Conservation (phyloP, 2,329 filamentous ascomycete genomes). For the Ambrosiella cleistominuta region DNA sequence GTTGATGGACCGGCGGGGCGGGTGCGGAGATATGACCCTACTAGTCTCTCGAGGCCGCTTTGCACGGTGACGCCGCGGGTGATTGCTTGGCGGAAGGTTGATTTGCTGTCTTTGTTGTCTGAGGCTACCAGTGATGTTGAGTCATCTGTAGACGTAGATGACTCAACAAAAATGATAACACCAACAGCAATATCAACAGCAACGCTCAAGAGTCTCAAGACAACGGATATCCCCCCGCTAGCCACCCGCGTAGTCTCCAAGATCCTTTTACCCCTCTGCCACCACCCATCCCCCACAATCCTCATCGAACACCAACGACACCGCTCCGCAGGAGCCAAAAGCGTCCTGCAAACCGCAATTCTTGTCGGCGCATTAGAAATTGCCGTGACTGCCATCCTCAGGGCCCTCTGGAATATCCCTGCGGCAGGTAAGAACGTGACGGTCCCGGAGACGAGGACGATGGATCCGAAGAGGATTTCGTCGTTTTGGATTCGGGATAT, state of each 20-base stretch:
- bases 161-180: not conserved
- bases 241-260: constrained; percentile 4
- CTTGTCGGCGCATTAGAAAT: constrained; percentile 8
- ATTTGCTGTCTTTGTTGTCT: constrained; percentile 1
- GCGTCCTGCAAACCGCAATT: constrained; percentile 3
- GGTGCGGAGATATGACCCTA: not conserved
- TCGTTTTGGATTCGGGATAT: constrained; percentile 8
- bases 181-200: no score
- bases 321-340: not conserved
- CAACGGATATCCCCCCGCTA: constrained; percentile 5
- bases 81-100: constrained; percentile 5
- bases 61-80: constrained; percentile 3
- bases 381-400: constrained; percentile 1
- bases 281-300: not conserved
- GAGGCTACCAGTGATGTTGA: not conserved
- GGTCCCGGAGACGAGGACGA: not conserved
- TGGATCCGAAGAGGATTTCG: constrained; percentile 5
- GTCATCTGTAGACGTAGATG: not conserved
- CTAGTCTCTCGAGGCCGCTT: not conserved
- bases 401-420: not conserved
- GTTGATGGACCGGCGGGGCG: not conserved
- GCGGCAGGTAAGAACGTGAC: not conserved
- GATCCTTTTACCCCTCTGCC: constrained; percentile 4
- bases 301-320: constrained; percentile 10
- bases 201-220: not conserved